Evolutionary conservation across 148 eudicot genomes (phyloP), one percentile per base, ranked within the genome.

Genomic region (Vaccinium myrtillus): DNA sequence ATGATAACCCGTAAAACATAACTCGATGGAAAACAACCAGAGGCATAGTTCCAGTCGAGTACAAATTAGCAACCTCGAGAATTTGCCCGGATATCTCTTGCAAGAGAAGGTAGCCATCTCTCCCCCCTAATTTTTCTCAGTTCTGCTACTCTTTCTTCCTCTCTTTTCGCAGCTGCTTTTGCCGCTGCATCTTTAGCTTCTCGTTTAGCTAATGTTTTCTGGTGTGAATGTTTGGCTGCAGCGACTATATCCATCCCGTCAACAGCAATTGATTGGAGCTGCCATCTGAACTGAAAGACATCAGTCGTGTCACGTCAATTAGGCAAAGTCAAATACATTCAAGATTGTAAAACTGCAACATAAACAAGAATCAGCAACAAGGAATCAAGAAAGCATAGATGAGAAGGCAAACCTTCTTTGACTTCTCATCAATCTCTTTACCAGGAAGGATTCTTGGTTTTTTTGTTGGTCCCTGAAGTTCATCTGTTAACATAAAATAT

Each of bases 61-160:
- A 30, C 58, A 56, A 4, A 25, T 80, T 63, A 86, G 43, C 50
- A 79, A 83, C 74, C 75, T 76, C 7, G 73, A 43, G 43, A 71
- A 71, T 88, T 92, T 79, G 58, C 43, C 85, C 86, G 86, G 95
- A 85, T 92, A 23, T 92, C 88, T 90, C 88, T 91, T 65, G 96
- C 93, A 69, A 95, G 87, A 63, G 95, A 90, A 78, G 98, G 99
- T 78, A 97, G 90, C 99, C 99, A 86, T 69, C 85, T 82, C 56
- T 86, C 87, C 63, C 87, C 87, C 75, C 85, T 77, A 54, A 78
- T 75, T 27, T 75, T 85, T 55, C 82, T 85, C 75, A 85, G 81
- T 51, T 63, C 77, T 8, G 91, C 92, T 15, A 95, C 90, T 87
- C 98, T 90, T 86, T 95, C 93, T 84, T 94, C 99, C 88, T 95